Evolutionary conservation across 495 filamentous ascomycete species (phyloP).

Genomic region (Hypomontagnella submonticulosa): DNA sequence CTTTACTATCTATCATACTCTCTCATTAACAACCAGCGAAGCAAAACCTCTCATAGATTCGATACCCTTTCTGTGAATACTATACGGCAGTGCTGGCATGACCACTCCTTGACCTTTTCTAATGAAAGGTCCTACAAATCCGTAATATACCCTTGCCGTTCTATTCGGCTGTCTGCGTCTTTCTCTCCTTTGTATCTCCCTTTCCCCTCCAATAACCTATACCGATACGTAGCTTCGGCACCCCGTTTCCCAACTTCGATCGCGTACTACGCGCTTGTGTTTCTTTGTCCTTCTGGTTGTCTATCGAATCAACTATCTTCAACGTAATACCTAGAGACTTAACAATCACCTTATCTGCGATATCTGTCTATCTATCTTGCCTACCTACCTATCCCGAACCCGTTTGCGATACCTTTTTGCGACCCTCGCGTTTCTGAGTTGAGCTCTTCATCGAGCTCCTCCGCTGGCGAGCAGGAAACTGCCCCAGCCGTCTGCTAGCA

Average conservation of each 20-base stretch:
- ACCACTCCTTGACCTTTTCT: conserved; percentile 8
- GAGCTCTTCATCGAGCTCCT: conserved; percentile 45
- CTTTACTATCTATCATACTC: neutral
- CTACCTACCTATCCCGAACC: conserved; percentile 2
- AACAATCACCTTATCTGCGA: conserved; percentile 24
- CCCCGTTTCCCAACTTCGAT: conserved; percentile 24
- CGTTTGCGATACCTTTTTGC: conserved; percentile 31
- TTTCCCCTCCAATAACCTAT: conserved; percentile 6
- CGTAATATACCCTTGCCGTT: conserved; percentile 23
- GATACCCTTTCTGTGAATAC: conserved; percentile 37
- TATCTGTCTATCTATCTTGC: conserved; percentile 5
- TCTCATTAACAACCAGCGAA: conserved; percentile 24
- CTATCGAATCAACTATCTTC: conserved; percentile 23
- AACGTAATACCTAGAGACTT: conserved; percentile 11
- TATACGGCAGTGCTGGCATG: conserved; percentile 41
- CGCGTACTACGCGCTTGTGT: conserved; percentile 44
- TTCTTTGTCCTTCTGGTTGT: conserved; percentile 36
- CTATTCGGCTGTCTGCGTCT: conserved; percentile 35
- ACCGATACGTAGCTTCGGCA: conserved; percentile 24
- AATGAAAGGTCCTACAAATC: conserved; percentile 22
- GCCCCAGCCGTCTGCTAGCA: conserved; percentile 44
- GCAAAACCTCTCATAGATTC: conserved; percentile 37
- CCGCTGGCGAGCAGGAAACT: conserved; percentile 56
- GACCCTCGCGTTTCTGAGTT: conserved; percentile 30
- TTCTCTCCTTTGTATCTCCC: conserved; percentile 34